These are phyloP conservation scores for Hirschfeldia incana DNA, from an alignment of 345 rosid genomes.

Conservation along the genomic window DNA sequence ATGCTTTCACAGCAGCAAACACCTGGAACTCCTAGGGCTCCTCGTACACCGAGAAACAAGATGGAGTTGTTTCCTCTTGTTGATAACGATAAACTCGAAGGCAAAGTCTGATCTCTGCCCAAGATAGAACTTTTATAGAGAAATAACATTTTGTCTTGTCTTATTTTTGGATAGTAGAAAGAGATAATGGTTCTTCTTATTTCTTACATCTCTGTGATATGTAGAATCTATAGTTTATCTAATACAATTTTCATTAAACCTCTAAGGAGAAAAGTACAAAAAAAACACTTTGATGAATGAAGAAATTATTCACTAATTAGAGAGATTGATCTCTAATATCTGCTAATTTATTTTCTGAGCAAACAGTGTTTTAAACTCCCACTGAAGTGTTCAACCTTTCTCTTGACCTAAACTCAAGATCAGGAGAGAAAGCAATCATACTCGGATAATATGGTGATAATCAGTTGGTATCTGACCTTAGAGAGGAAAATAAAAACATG, in stretches of 20 bases:
- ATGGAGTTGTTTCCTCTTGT: constrained; percentile 90
- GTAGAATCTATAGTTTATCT: constrained; percentile 26
- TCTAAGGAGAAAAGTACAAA: not conserved
- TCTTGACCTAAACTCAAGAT: constrained; percentile 49
- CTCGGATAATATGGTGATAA: not conserved
- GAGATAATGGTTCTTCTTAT: constrained; percentile 35
- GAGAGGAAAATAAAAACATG: not conserved
- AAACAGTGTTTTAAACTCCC: constrained; percentile 8
- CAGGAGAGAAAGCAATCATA: constrained; percentile 11
- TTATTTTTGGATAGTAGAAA: constrained; percentile 1
- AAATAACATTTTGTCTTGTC: constrained; percentile 30
- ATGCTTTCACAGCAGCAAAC: constrained; percentile 67
- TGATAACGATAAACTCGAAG: constrained; percentile 80
- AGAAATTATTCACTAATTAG: constrained; percentile 9
- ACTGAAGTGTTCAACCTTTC: constrained; percentile 10
- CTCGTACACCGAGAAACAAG: constrained; percentile 73
- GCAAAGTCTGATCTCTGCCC: constrained; percentile 54
- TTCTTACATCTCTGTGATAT: constrained; percentile 19
- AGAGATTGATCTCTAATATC: constrained; percentile 1
- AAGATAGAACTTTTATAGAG: constrained; percentile 27
- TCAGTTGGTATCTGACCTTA: constrained; percentile 48
- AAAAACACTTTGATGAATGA: not conserved
- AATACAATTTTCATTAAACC: constrained; percentile 18
- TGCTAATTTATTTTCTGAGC: not conserved
- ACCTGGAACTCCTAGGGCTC: constrained; percentile 86